phyloP scores from a whole-genome alignment of 768 basidiomycete species.

The Wakefieldia striispora region DNA sequence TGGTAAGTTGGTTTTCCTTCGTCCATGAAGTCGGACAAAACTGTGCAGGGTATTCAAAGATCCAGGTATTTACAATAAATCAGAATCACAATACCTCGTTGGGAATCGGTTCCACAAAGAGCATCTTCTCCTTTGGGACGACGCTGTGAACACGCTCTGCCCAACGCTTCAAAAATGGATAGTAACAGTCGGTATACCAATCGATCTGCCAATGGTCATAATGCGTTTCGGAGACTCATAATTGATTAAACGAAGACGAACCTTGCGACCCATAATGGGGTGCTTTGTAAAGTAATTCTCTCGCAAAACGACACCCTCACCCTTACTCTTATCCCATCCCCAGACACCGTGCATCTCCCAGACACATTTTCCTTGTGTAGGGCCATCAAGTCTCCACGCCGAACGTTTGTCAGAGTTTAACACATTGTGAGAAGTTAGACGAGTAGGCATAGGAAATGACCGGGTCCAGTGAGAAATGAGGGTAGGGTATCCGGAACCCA shows the following conservation, averaged over 20 bases:
- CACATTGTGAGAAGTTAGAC: slow-evolving; percentile 51
- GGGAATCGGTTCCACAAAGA: slow-evolving; percentile 85
- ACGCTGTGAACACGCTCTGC: slow-evolving; percentile 52
- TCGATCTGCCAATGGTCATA: slow-evolving; percentile 52
- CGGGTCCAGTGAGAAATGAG: slow-evolving; percentile 75
- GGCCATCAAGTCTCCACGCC: slow-evolving; percentile 74
- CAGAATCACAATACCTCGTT: slow-evolving; percentile 65
- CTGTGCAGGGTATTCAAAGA: slow-evolving; percentile 37
- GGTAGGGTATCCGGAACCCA: slow-evolving; percentile 88
- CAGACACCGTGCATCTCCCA: slow-evolving; percentile 96
- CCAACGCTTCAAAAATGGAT: slow-evolving; percentile 73
- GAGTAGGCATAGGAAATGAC: slow-evolving; percentile 88
- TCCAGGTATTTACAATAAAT: not conserved
- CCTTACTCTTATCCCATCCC: slow-evolving; percentile 73
- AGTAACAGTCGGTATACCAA: slow-evolving; percentile 87
- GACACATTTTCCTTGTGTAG: slow-evolving; percentile 67
- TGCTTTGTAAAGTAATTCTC: slow-evolving; percentile 83
- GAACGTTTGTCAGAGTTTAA: slow-evolving; percentile 60
- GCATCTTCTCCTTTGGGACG: slow-evolving; percentile 51
- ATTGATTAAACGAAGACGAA: slow-evolving; percentile 21
- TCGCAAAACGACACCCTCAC: slow-evolving; percentile 70
- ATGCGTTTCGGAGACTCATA: not conserved
- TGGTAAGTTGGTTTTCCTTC: slow-evolving; percentile 53
- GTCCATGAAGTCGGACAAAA: slow-evolving; percentile 82
- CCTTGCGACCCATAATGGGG: slow-evolving; percentile 62